Base-by-base conservation (phyloP, 768 basidiomycete species). In the Leccinum rimulosum region DNA sequence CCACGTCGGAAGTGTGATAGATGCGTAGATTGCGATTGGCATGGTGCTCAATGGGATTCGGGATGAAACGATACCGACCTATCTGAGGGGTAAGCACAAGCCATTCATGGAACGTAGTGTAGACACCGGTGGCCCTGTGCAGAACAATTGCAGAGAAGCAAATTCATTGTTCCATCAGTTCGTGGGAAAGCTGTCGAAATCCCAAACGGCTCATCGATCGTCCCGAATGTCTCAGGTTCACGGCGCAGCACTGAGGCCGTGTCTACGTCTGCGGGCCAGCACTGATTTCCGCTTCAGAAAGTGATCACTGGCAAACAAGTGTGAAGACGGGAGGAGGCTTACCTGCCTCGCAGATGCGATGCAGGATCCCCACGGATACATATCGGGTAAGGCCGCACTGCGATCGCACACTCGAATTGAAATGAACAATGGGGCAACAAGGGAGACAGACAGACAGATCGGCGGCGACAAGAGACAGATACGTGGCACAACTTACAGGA, bases 181-280 rank as follows among this genome's bases (percentile, higher is more conserved):
- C 43, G 19, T 45, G 43, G n/a, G 43, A 45, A 45, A 19, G 43
- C 10, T 45, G 19, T 35, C 33, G 11, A 19, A 12, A 19, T 19
- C 11, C 11, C 19, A 19, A 17, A 45, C 43, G 43, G 43, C 11
- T 10, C 43, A 12, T 12, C 43, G 19, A 45, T 45, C 19, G 43
- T 45, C 11, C 43, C 43, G 43, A 45, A 43, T 43, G 17, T 40
- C 38, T 5, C n/a, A 19, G 27, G 17, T 25, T 25, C 25, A 33
- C 40, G 50, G 54, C 52, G 54, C 54, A 47, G 64, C 50, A 63
- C n/a, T 43, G 43, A 56, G 57, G 64, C 64, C 51, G 53, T 66
- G 33, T 35, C 33, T 35, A 12, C 33, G 56, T 54, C n/a, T 17
- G 3, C 9, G 6, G 30, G 31, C 35, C n/a, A 40, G 9, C 27